phyloP scores from a whole-genome alignment of 1,139 yeast genomes.

The Scheffersomyces quercinus region DNA sequence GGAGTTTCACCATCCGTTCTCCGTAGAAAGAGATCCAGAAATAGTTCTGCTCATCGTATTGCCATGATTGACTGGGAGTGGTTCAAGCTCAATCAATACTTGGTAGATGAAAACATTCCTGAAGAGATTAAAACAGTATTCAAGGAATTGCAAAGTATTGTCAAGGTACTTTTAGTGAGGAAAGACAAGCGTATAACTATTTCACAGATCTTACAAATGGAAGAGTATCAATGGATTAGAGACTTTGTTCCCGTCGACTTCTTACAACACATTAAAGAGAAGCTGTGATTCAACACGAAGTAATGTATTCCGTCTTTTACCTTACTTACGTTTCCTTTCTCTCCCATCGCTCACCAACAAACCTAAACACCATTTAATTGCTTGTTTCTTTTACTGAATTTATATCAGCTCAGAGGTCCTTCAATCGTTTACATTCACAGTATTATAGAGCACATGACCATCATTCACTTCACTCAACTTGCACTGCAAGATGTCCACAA shows the following conservation, averaged over 20 bases:
- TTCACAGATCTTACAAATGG: slow-evolving; percentile 5
- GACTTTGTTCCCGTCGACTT: slow-evolving; percentile 13
- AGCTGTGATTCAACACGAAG: not conserved
- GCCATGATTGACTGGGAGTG: slow-evolving; percentile 94
- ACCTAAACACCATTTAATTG: no score
- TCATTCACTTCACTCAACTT: not conserved
- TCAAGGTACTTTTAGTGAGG: slow-evolving; percentile 38
- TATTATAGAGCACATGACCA: not conserved
- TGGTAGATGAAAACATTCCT: slow-evolving; percentile 15
- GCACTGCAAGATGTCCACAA: no score
- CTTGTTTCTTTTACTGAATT: no score
- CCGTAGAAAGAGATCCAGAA: slow-evolving; percentile 51
- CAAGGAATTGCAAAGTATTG: slow-evolving; percentile 28
- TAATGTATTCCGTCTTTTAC: not conserved
- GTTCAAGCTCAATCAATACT: slow-evolving; percentile 37
- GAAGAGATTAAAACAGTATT: slow-evolving; percentile 24
- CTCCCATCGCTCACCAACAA: no score
- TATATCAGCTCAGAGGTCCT: no score
- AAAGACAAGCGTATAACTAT: slow-evolving; percentile 32
- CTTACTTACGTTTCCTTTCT: not conserved
- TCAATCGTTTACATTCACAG: no score
- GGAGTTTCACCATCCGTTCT: slow-evolving; percentile 49
- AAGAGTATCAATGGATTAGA: slow-evolving; percentile 23
- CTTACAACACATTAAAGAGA: not conserved
- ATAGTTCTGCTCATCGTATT: slow-evolving; percentile 80